Conservation (phyloP, 257 asterid species). For the Knoxia roxburghii region DNA sequence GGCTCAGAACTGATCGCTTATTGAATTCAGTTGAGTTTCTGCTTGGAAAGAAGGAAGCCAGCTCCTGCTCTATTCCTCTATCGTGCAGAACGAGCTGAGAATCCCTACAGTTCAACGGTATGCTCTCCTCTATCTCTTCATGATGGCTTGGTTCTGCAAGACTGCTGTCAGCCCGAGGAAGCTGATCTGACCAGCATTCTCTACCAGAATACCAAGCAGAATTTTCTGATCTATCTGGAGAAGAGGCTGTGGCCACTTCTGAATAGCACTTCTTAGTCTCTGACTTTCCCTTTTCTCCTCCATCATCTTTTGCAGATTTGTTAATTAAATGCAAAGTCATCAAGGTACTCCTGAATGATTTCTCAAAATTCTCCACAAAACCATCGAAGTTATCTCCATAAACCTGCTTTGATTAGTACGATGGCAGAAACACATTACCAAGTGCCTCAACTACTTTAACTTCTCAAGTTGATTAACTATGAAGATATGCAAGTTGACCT, state of each 20-base stretch:
- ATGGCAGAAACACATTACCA: slow-evolving; percentile 6
- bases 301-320: slow-evolving; percentile 37
- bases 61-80: slow-evolving; percentile 28
- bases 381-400: slow-evolving; percentile 31
- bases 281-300: slow-evolving; percentile 23
- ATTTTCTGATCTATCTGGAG: slow-evolving; percentile 23
- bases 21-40: slow-evolving; percentile 13
- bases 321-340: slow-evolving; percentile 52
- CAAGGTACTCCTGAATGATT: slow-evolving; percentile 42
- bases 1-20: slow-evolving; percentile 33
- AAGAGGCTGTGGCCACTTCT: slow-evolving; percentile 15
- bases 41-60: slow-evolving; percentile 34
- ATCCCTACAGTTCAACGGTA: slow-evolving; percentile 20
- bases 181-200: slow-evolving; percentile 25
- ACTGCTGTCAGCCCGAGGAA: slow-evolving; percentile 14
- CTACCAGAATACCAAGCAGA: slow-evolving; percentile 19
- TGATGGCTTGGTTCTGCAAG: slow-evolving; percentile 13
- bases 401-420: slow-evolving; percentile 37
- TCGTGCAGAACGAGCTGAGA: slow-evolving; percentile 50
- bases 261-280: slow-evolving; percentile 28
- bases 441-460: not conserved
- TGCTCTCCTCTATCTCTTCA: slow-evolving; percentile 30
- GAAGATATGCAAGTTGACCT: not conserved
- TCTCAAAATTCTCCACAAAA: slow-evolving; percentile 42
- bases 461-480: slow-evolving; percentile 1